Evolutionary conservation across 805 yeast genomes (phyloP).

Genomic region (Priceomyces medius): DNA sequence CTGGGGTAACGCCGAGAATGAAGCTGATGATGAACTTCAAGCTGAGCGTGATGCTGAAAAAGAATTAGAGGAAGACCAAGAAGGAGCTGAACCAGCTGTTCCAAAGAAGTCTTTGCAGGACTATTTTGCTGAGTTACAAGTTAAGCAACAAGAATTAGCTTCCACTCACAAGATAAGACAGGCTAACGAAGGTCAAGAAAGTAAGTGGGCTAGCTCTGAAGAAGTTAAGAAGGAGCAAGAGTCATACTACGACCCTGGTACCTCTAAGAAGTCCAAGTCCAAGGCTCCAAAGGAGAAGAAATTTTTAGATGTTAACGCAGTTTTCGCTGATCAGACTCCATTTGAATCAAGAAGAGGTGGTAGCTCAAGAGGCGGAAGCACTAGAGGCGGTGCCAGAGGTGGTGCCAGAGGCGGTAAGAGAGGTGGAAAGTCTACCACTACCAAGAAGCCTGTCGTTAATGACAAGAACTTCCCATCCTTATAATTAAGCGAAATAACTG

Average conservation of each 20-base stretch:
- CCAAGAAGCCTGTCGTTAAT: constrained; percentile 43
- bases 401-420: constrained; percentile 17
- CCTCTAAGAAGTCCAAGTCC: constrained; percentile 63
- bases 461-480: constrained; percentile 77
- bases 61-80: constrained; percentile 40
- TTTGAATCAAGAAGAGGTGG: constrained; percentile 27
- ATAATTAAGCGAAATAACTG: constrained; percentile 14
- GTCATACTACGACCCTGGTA: constrained; percentile 57
- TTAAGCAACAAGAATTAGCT: constrained; percentile 42
- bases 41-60: constrained; percentile 41
- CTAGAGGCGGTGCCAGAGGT: constrained; percentile 24
- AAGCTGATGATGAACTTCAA: constrained; percentile 65
- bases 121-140: constrained; percentile 70
- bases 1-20: constrained; percentile 81
- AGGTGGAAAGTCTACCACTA: constrained; percentile 25
- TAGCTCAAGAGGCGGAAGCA: constrained; percentile 30
- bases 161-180: constrained; percentile 39
- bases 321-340: constrained; percentile 56
- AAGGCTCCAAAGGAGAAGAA: constrained; percentile 83
- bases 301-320: constrained; percentile 70
- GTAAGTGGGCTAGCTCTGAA: constrained; percentile 51
- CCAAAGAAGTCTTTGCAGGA: constrained; percentile 75
- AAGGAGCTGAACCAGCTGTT: constrained; percentile 49
- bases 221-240: constrained; percentile 65
- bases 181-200: constrained; percentile 61